These are phyloP conservation scores for Stephanodiscus triporus DNA, from an alignment of 108 stramenopile species.

Conservation along the genomic window DNA sequence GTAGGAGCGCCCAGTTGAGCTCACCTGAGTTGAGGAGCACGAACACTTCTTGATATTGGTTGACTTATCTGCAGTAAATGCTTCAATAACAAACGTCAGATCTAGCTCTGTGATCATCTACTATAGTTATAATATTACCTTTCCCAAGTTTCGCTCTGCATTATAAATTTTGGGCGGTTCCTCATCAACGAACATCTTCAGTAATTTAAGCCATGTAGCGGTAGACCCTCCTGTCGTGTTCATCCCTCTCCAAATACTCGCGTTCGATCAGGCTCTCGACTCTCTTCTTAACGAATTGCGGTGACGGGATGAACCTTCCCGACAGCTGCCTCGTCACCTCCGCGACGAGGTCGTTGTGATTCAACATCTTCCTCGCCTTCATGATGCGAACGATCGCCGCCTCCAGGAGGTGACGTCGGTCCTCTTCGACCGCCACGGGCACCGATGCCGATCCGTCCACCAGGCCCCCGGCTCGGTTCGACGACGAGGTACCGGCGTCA, in stretches of 20 bases:
- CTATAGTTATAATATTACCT: neutral
- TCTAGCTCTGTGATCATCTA: neutral
- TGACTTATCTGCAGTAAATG: too few relatives aligned
- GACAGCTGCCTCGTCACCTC: slow-evolving; percentile 90
- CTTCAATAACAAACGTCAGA: too few relatives aligned
- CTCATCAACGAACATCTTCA: neutral
- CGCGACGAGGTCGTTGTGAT: slow-evolving; percentile 95
- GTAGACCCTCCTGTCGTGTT: slow-evolving; percentile 85
- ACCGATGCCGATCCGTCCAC: slow-evolving; percentile 61
- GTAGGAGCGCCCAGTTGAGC: too few relatives aligned
- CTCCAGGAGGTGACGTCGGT: slow-evolving; percentile 92
- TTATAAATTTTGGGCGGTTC: neutral
- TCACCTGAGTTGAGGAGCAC: too few relatives aligned
- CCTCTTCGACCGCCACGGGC: slow-evolving; percentile 86
- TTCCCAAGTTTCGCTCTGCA: neutral
- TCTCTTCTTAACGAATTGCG: slow-evolving; percentile 93
- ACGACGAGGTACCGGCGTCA: slow-evolving; percentile 37
- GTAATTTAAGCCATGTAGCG: slow-evolving; percentile 80
- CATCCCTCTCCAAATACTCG: slow-evolving; percentile 94
- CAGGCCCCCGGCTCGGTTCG: slow-evolving; percentile 24
- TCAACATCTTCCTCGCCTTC: slow-evolving; percentile 92
- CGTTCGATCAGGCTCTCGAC: slow-evolving; percentile 96
- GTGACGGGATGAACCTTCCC: slow-evolving; percentile 84
- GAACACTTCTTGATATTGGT: too few relatives aligned
- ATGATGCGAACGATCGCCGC: slow-evolving; percentile 97